phyloP scores from a whole-genome alignment of 1,139 yeast genomes.

The Yamadazyma diddensiae region DNA sequence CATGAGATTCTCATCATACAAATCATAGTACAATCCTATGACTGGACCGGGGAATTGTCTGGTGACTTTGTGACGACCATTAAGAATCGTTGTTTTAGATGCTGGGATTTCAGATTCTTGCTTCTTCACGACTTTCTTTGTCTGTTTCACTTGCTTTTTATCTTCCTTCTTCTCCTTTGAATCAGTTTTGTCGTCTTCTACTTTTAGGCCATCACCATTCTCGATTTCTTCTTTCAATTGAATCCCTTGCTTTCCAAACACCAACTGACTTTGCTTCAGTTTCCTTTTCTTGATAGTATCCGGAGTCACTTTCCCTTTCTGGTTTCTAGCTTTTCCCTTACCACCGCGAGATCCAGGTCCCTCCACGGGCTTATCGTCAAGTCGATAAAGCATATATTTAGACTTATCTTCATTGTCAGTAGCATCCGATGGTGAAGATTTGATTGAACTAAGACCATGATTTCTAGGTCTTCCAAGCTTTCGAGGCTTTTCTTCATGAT shows the following conservation, averaged over 20 bases:
- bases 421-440: conserved; percentile 22
- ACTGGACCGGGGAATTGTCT: conserved; percentile 43
- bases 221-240: background rate
- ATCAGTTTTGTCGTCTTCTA: conserved; percentile 1
- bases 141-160: conserved; percentile 1
- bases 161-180: background rate
- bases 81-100: conserved; percentile 32
- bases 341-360: conserved; percentile 50
- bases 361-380: conserved; percentile 36
- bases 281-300: conserved; percentile 19
- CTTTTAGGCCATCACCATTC: too few species aligned
- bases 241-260: conserved; percentile 8
- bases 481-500: conserved; percentile 29
- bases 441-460: conserved; percentile 19
- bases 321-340: conserved; percentile 19
- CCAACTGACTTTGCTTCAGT: conserved; percentile 19
- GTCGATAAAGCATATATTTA: conserved; percentile 33
- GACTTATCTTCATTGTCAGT: conserved; percentile 31
- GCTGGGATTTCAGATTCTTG: conserved; percentile 2
- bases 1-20: conserved; percentile 38
- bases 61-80: conserved; percentile 27
- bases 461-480: conserved; percentile 39
- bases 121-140: conserved; percentile 3
- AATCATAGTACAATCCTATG: conserved; percentile 33
- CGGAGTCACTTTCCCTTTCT: conserved; percentile 29